Conservation (phyloP, 2,329 filamentous ascomycete species). For the Trichoderma sp. region DNA sequence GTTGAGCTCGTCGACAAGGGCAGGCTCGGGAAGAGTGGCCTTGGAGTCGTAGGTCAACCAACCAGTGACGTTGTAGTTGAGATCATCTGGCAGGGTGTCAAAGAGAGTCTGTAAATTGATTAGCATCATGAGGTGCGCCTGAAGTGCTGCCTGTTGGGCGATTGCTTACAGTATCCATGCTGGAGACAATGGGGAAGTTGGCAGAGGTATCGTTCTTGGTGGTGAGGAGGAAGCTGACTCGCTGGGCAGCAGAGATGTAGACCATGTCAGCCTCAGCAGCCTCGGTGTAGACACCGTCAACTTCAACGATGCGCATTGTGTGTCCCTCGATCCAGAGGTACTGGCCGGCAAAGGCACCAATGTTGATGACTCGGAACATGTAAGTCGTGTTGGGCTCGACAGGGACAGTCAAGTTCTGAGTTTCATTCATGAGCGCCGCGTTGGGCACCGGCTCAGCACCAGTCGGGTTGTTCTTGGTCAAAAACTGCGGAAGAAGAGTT, state of each 20-base stretch:
- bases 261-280: conserved; percentile 59
- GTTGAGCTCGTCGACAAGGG: conserved; percentile 58
- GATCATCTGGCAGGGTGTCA: conserved; percentile 60
- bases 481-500: conserved; percentile 47
- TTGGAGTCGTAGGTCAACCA: conserved; percentile 59
- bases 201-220: conserved; percentile 58
- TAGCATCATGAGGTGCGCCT: not conserved
- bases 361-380: conserved; percentile 68
- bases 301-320: conserved; percentile 67
- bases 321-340: conserved; percentile 67
- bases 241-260: conserved; percentile 67
- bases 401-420: conserved; percentile 55
- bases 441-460: conserved; percentile 67
- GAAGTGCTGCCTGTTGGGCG: not conserved
- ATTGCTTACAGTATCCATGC: conserved; percentile 63
- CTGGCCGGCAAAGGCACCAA: conserved; percentile 68
- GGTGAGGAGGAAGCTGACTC: conserved; percentile 61
- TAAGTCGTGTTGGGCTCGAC: conserved; percentile 70
- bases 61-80: conserved; percentile 69
- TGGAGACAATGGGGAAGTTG: conserved; percentile 67
- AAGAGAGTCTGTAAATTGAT: conserved; percentile 55
- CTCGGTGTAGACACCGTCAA: conserved; percentile 69
- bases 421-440: conserved; percentile 69
- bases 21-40: conserved; percentile 46
- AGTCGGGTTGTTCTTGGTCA: conserved; percentile 54